Evolutionary conservation across 2,329 filamentous ascomycete genomes (phyloP).

Genomic region (Arthrobotrys pseudoclavata): DNA sequence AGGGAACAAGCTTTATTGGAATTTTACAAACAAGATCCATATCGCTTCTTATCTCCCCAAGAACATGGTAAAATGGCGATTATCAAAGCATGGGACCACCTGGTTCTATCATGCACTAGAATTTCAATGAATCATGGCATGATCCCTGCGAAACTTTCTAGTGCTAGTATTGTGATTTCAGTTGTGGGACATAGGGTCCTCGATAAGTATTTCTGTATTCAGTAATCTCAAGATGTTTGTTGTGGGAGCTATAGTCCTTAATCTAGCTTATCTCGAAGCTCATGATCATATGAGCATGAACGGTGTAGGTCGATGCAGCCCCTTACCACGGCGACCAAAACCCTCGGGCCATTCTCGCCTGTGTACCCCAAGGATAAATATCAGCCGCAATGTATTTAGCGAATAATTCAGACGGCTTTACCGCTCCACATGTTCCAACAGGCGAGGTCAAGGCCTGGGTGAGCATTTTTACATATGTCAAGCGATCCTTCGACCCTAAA

Average conservation of each 20-base stretch:
- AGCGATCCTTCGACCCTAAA: background rate
- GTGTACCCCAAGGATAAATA: constrained; percentile 13
- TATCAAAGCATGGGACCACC: background rate
- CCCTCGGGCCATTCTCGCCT: background rate
- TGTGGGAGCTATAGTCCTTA: background rate
- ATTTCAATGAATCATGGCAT: background rate
- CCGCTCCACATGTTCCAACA: constrained; percentile 18
- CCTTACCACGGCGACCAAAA: constrained; percentile 23
- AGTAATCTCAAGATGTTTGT: no score
- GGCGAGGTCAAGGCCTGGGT: constrained; percentile 3
- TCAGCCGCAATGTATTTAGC: constrained; percentile 24
- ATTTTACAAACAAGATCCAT: background rate
- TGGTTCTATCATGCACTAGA: background rate
- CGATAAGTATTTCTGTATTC: no score
- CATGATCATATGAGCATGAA: constrained; percentile 18
- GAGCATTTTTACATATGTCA: background rate
- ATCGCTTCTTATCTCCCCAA: constrained; percentile 20
- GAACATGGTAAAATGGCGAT: constrained; percentile 16
- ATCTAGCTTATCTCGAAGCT: background rate
- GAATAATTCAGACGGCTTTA: constrained; percentile 11
- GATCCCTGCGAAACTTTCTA: background rate
- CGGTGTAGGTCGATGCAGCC: background rate
- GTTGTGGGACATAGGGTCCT: background rate
- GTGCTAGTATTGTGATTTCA: background rate
- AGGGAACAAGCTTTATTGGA: background rate